Base-by-base conservation (phyloP, 1,284 basidiomycete species). In the Malassezia dermatis region DNA sequence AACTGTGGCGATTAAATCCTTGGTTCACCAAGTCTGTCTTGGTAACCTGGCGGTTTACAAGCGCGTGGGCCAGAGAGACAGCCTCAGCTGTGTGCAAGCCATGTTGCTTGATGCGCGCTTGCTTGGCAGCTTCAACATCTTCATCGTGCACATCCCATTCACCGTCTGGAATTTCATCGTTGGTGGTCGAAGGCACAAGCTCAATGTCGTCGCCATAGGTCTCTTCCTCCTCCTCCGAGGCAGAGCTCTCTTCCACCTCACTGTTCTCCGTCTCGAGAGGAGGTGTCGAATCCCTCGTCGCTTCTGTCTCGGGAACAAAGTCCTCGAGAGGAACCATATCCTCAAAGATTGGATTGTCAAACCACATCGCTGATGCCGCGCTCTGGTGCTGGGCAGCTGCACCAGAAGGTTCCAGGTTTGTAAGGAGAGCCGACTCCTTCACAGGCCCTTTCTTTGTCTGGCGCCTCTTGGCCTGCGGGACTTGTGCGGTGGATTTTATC, bases 21-120 rank as follows among this genome's bases (percentile, higher is more conserved):
- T 94, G 86, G 71, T 98, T 89, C 69, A 98, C 81, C 17, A 99
- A 80, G 39, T 89, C 82, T 6, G 86, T 86, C 70, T 86, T 86
- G 0, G 90, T 96, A 65, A 81, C 88, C 76, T 89, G 79, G 23
- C 89, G 85, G 75, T 98, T 98, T 53, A 95, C 88, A 15, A 98
- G 81, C 64, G 86, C 83, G 64, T 90, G 88, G 0, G 94, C 94
- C 24, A 99, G 79, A 1, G 89, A 86, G 43, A 95, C 82, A 3
- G 94, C 89, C 76, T 96, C 91, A 23, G 86, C 85, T 1, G 91
- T 96, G 42, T 83, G 80, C 13, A 99, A 79, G 56, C 91, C 90
- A 66, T 86, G 81, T 69, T 84, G 90, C 69, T 81, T 79, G 58
- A 91, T 84, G 62, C 82, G 80, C 57, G 80, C 79, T 66, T 82